Base-by-base conservation (phyloP, 441 rosid species). In the Erodium moschatum region DNA sequence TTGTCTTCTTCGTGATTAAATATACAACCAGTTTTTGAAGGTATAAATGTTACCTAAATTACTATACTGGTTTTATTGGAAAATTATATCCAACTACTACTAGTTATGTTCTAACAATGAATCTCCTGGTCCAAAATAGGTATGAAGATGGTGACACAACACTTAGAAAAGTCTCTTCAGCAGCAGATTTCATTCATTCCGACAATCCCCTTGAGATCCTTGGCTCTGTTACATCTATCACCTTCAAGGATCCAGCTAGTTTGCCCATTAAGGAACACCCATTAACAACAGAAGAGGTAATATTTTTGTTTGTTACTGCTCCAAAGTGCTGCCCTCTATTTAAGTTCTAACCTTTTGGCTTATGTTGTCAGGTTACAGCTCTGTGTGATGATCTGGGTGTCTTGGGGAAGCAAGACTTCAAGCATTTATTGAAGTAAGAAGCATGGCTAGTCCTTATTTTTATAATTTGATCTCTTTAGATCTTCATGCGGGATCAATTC, bases 301-400 rank as follows among this genome's bases (percentile, higher is more conserved):
- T 64, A n/a, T 24, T 58, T 29, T 46, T 60, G 80, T 20, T 69
- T 62, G 33, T 7, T 46, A 0, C 27, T 61, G 0, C 27, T 3
- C 20, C 2, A 64, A 58, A 52, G 24, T 62, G 64, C 65, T 29
- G 66, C 33, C 64, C 44, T 42, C 33, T 19, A 21, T 70, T 11
- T 29, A 68, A 52, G 44, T 52, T 71, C 19, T 72, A 44, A 33
- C 52, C 2, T 12, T 35, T 62, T 66, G 71, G 18, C 31, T 70
- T 67, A 27, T 64, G 33, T 77, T 68, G 35, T 58, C 78, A 93
- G 98, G 81, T 91, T 46, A 90, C 88, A 82, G 73, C 79, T 67
- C 89, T 91, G 38, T 93, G 98, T 73, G 96, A 88, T 61, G 97
- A 93, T 85, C 85, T 93, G 75, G 81, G 85, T 72, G 97, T 93